Base-by-base conservation (phyloP, 164 flowering plant species). In the Protea cynaroides region DNA sequence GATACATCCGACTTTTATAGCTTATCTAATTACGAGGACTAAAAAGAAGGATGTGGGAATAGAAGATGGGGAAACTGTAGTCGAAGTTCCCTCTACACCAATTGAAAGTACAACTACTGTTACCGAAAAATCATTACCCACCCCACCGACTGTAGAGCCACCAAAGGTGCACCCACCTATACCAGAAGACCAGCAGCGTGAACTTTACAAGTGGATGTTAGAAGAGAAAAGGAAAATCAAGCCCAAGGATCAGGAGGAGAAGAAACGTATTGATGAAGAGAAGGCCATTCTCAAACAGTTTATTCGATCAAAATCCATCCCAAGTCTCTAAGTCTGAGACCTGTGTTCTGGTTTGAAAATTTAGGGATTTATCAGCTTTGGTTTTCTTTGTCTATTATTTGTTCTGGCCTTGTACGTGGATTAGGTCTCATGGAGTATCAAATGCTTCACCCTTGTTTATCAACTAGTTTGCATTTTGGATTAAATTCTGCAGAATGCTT, bases 161-260 rank as follows among this genome's bases (percentile, higher is more conserved):
- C 71, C 74, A 47, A 75, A 69, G 65, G 43, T 67, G 46, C 78
- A 66, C 5, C 83, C 78, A 64, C 85, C 87, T 18, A 74, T 92
- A 53, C 92, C 95, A 7, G 86, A 79, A 69, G 74, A 81, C 62
- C 83, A 80, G 64, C 91, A 92, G 64, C 86, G 81, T 0, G 84
- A 90, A 61, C 86, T 90, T 40, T 90, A 83, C 79, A 79, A 83
- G 72, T 92, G 96, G 96, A 76, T 90, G 23, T 69, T 90, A 76
- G 98, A 85, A 71, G 96, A 88, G 82, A 92, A 85, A 78, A 85
- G 96, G 72, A 92, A 86, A 69, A 37, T 78, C 51, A 83, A 85
- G 68, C 80, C 93, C 46, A 82, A 65, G 52, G 79, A 83, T 72
- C 71, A 69, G 10, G 78, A 78, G 69, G 96, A 88, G 83, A 86